Percentiles rank a stretch among this genome's conserved stretches.
Conservation (phyloP, 2,329 filamentous ascomycete species). For the Exophiala mesophila region DNA sequence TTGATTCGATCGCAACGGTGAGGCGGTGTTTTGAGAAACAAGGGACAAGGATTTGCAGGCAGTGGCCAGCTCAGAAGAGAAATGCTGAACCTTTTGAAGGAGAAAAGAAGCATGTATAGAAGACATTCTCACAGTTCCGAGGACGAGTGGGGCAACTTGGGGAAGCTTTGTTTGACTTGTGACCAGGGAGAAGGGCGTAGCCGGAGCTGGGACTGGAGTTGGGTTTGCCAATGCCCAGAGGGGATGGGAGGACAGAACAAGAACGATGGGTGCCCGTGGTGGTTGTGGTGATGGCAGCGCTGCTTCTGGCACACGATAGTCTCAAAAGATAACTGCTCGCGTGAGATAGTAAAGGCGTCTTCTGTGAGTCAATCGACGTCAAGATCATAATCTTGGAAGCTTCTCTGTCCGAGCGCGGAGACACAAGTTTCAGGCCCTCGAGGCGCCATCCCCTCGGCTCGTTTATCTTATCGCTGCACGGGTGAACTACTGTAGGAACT, state of each 20-base stretch:
- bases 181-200: too few relatives aligned
- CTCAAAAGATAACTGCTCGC: background rate
- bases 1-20: conserved; percentile 4
- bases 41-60: conserved; percentile 14
- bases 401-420: background rate
- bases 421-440: background rate
- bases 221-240: too few relatives aligned
- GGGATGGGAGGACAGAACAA: too few relatives aligned
- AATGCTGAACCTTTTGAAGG: conserved; percentile 17
- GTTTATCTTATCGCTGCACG: background rate
- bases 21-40: conserved; percentile 2
- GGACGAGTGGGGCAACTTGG: conserved; percentile 7
- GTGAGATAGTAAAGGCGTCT: background rate
- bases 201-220: too few relatives aligned
- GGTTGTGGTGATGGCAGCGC: background rate
- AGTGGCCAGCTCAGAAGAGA: conserved; percentile 22
- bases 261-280: conserved; percentile 4
- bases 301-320: too few relatives aligned
- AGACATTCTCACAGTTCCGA: conserved; percentile 7
- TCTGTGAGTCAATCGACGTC: background rate
- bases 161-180: too few relatives aligned
- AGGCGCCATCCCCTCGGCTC: background rate
- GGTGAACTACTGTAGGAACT: too few relatives aligned
- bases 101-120: conserved; percentile 12
- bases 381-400: background rate